These are phyloP conservation scores for Poronia punctata DNA, from an alignment of 495 filamentous ascomycete genomes.

Conservation along the genomic window DNA sequence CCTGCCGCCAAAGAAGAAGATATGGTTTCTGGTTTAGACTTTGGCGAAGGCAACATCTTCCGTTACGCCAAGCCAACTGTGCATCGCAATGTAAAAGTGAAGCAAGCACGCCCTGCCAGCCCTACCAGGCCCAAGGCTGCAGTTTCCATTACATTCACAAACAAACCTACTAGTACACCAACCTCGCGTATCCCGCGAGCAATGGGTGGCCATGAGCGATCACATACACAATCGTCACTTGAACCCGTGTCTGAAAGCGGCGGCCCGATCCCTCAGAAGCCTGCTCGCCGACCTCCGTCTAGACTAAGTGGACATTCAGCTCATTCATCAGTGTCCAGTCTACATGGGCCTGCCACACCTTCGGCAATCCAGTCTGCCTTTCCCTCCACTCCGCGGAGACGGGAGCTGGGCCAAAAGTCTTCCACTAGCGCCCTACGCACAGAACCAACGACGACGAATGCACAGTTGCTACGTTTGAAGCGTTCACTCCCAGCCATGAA, in stretches of 20 bases:
- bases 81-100: constrained; percentile 92
- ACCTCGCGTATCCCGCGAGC: constrained; percentile 52
- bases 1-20: constrained; percentile 50
- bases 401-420: constrained; percentile 49
- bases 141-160: constrained; percentile 85
- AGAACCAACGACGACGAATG: constrained; percentile 62
- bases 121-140: constrained; percentile 62
- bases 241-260: constrained; percentile 92
- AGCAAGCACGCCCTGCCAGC: constrained; percentile 57
- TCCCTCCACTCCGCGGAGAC: constrained; percentile 52
- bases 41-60: constrained; percentile 77
- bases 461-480: constrained; percentile 74
- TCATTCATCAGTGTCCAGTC: constrained; percentile 55
- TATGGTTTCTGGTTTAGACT: constrained; percentile 79
- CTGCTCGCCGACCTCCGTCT: constrained; percentile 51
- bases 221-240: constrained; percentile 65
- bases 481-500: constrained; percentile 81
- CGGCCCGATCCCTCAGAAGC: constrained; percentile 51
- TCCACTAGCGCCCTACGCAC: constrained; percentile 44
- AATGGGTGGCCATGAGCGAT: constrained; percentile 53
- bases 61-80: constrained; percentile 70
- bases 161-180: constrained; percentile 43
- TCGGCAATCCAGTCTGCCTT: constrained; percentile 47
- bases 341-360: constrained; percentile 52
- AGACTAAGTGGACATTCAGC: constrained; percentile 55